phyloP scores from a whole-genome alignment of 495 filamentous ascomycete species.

The Aspergillus taichungensis region DNA sequence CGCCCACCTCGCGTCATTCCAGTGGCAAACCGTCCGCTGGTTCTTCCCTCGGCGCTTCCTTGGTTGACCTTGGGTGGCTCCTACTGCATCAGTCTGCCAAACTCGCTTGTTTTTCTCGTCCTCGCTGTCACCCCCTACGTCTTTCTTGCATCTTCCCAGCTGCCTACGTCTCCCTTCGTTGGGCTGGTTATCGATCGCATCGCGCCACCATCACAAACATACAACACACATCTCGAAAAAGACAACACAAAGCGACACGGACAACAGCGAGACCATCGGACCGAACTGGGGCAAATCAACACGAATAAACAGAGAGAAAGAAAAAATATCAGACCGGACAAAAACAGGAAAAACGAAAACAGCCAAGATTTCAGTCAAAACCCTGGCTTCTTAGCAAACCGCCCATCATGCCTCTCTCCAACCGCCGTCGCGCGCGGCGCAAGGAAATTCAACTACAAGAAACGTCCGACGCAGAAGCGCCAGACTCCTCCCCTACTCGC shows the following conservation, averaged over 20 bases:
- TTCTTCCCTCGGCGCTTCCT: slow-evolving; percentile 17
- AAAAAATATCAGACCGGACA: neutral
- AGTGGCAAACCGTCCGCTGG: slow-evolving; percentile 36
- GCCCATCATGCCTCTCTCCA: slow-evolving; percentile 39
- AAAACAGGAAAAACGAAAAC: slow-evolving; percentile 1
- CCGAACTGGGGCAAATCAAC: neutral
- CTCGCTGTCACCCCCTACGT: slow-evolving; percentile 11
- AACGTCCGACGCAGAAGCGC: slow-evolving; percentile 43
- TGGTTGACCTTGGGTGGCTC: slow-evolving; percentile 12
- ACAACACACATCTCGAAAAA: neutral
- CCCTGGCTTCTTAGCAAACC: neutral
- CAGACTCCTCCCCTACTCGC: slow-evolving; percentile 61
- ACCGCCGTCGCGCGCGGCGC: slow-evolving; percentile 42
- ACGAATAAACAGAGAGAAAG: neutral
- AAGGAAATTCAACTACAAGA: slow-evolving; percentile 42
- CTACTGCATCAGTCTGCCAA: slow-evolving; percentile 21
- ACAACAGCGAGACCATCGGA: too few species aligned
- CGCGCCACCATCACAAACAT: too few species aligned
- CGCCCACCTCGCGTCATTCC: slow-evolving; percentile 11
- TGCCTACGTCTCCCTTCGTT: too few species aligned
- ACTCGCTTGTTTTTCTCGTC: neutral
- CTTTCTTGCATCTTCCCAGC: slow-evolving; percentile 2
- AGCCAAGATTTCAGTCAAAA: neutral
- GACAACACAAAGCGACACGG: neutral
- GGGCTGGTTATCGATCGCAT: too few species aligned